Percentiles rank a stretch among this genome's conserved stretches.
These are phyloP conservation scores for Verbena officinalis DNA, from an alignment of 257 asterid genomes.

Conservation along the genomic window DNA sequence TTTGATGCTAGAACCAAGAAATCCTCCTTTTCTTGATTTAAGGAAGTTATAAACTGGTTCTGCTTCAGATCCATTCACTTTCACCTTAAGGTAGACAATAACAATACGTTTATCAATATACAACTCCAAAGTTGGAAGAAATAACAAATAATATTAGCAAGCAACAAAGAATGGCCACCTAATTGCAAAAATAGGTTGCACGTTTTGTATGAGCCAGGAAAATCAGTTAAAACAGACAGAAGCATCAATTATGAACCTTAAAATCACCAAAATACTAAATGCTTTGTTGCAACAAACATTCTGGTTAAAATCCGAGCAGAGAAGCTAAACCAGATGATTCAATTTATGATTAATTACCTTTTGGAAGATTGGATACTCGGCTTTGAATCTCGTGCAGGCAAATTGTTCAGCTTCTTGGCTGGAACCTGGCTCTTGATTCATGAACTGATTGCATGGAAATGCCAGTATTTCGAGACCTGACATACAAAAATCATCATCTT, in stretches of 20 bases:
- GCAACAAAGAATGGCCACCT: neutral
- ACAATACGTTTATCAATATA: neutral
- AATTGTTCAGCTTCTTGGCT: conserved; percentile 66
- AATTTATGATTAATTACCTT: conserved; percentile 42
- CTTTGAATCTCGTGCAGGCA: conserved; percentile 74
- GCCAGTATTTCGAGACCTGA: conserved; percentile 82
- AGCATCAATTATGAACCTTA: neutral
- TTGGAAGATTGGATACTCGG: conserved; percentile 72
- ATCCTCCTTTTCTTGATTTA: conserved; percentile 60
- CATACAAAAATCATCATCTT: neutral
- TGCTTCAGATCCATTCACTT: conserved; percentile 69
- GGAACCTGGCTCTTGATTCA: conserved; percentile 74
- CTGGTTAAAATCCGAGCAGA: too few relatives aligned
- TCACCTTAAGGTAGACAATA: conserved; percentile 42
- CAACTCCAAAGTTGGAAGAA: neutral
- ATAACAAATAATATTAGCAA: neutral
- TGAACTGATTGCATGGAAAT: conserved; percentile 83
- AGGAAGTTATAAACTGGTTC: conserved; percentile 75
- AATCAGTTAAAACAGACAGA: neutral
- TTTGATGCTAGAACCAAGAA: conserved; percentile 60
- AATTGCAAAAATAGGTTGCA: neutral
- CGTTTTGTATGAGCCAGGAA: neutral
- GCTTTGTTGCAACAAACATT: too few relatives aligned
- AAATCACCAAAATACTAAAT: too few relatives aligned
- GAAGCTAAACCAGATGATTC: too few relatives aligned